Percentiles rank a stretch among this genome's conserved stretches.
Conservation (phyloP, 164 flowering plant species). For the Amborella trichopoda region DNA sequence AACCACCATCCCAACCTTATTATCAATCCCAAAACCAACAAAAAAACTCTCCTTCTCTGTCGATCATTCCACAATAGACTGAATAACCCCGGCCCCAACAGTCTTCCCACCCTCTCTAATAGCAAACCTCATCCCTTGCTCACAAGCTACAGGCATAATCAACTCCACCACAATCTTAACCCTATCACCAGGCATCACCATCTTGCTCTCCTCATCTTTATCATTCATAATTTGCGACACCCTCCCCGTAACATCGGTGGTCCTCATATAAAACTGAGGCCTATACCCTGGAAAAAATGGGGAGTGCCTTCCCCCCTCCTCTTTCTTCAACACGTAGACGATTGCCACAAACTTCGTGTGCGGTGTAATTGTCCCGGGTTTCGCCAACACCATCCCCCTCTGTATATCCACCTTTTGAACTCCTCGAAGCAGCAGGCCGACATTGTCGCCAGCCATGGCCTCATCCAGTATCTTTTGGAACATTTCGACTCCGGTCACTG, state of each 20-base stretch:
- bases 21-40: too few relatives aligned
- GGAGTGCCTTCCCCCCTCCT: conserved; percentile 31
- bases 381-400: conserved; percentile 27
- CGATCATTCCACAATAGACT: conserved; percentile 20
- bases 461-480: conserved; percentile 27
- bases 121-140: conserved; percentile 31
- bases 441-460: conserved; percentile 29
- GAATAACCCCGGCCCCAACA: conserved; percentile 28
- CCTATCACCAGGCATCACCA: conserved; percentile 31
- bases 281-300: conserved; percentile 23
- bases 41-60: background rate
- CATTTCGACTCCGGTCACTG: conserved; percentile 29
- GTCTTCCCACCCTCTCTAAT: conserved; percentile 36
- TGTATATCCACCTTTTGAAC: conserved; percentile 26
- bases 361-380: conserved; percentile 25
- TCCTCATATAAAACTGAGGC: conserved; percentile 31
- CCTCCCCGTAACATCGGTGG: conserved; percentile 27
- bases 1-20: too few relatives aligned
- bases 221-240: conserved; percentile 23
- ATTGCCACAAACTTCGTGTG: conserved; percentile 22
- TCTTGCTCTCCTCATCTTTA: conserved; percentile 29
- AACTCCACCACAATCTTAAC: conserved; percentile 30
- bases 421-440: conserved; percentile 23
- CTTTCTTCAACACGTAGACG: conserved; percentile 28
- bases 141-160: conserved; percentile 25